Percentiles rank a stretch among this genome's conserved stretches.
Conservation (phyloP, 257 asterid species). For the Rhazya stricta region DNA sequence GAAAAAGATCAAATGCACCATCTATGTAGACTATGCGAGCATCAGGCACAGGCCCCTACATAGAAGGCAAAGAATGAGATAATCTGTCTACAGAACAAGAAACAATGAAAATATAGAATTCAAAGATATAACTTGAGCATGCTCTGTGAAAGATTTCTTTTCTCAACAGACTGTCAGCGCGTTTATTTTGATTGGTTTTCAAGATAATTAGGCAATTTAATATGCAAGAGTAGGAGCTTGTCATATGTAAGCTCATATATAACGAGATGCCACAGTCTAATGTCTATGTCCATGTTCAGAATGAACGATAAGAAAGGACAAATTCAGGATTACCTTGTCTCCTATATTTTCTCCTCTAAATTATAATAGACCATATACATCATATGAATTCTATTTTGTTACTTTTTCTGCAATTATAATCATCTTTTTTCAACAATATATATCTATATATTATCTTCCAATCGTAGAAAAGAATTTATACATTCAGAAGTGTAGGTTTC, state of each 20-base stretch:
- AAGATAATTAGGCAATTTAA: background rate
- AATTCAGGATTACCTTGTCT: too few species aligned
- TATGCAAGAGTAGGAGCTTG: background rate
- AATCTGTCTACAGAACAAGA: conserved; percentile 4
- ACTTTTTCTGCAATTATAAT: background rate
- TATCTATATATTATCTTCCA: background rate
- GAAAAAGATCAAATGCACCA: conserved; percentile 99
- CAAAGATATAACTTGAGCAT: background rate
- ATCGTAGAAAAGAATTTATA: too few species aligned
- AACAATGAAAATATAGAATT: background rate
- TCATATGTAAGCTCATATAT: too few species aligned
- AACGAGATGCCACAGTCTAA: background rate
- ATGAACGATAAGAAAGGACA: background rate
- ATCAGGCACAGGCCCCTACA: conserved; percentile 89
- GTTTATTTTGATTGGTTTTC: background rate
- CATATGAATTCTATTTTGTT: background rate
- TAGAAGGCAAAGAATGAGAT: conserved; percentile 14
- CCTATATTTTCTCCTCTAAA: background rate
- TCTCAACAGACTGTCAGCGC: background rate
- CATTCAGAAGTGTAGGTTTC: too few species aligned
- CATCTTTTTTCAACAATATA: background rate
- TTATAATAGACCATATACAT: background rate
- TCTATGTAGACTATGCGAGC: conserved; percentile 94
- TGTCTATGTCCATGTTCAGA: background rate
- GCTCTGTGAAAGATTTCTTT: background rate